Evolutionary conservation across 129 eudicot genomes (phyloP), one percentile per base, ranked within the genome.

Genomic region (Calendula officinalis): DNA sequence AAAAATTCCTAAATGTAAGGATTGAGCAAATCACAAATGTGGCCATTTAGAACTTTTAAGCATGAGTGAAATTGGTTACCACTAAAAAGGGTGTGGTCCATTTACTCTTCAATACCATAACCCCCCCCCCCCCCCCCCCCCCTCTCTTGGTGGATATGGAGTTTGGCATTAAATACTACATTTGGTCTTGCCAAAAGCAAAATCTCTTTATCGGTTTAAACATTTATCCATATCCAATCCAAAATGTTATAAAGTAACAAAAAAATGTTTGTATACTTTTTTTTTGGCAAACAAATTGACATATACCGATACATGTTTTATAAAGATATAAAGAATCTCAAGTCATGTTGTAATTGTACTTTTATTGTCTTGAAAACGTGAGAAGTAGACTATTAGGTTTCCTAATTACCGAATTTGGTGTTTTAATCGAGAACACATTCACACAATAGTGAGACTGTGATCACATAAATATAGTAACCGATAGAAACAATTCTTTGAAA

Each of bases 1-100:
- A 64, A 68, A 56, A 56, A 68, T 68, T 68, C 48, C 13, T 32
- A 34, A 30, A 5, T 38, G 8, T 14, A 68, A 35, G 47, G 41
- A 38, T 57, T 54, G 54, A 15, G 30, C 45, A 57, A 56, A 47
- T 56, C 47, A 65, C 45, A 44, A 68, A 68, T 68, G 48, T 68
- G 73, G 6, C 46, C 50, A 53, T 55, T 33, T 56, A 33, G 44
- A 57, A 43, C 35, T 30, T 65, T 27, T 6, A 67, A 40, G 14
- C 38, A 41, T 45, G 36, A 17, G 66, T 60, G 45, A 7, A 49
- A 69, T 44, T 56, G 38, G 17, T 39, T 44, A 57, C 58, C 48
- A 45, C 66, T 36, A n/a, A 44, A 38, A 66, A 58, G 36, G 36
- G 64, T 33, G 35, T 54, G 72, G 72, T 40, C 74, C 57, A 57